Base-by-base conservation (phyloP, 768 basidiomycete species). In the Tulasnella sp. region DNA sequence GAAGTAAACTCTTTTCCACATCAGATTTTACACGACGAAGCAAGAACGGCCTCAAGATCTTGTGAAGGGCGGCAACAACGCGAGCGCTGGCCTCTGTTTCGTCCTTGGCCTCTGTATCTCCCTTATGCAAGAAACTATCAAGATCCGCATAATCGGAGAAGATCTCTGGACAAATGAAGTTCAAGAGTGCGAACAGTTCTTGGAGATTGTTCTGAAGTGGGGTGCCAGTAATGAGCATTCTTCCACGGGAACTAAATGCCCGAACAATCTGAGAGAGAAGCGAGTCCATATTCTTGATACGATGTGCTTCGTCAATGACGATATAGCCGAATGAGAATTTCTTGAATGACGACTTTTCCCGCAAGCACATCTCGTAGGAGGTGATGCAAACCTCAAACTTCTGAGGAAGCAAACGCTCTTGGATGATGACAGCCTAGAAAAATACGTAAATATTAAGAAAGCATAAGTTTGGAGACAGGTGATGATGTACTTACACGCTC, bases 241-340 rank as follows among this genome's bases (percentile, higher is more conserved):
- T 73, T 0, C 90, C 92, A 27, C 92, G 77, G 37, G 84, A 86
- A 59, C 77, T 75, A 67, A 96, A 98, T 2, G 83, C 71, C 43
- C 93, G 78, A 42, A 98, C 89, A 60, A 99, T 96, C 66, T 95
- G 89, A 13, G 82, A 81, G 13, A 99, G 75, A 60, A 98, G 83
- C 10, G 89, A 93, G 64, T 96, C 89, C 58, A 93, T 91, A 63
- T 98, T 98, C 71, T 98, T 98, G 75, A 99, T 99, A 20, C 95
- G 83, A 62, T 99, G 93, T 0, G 93, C 93, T 67, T 99, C 93
- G 67, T 99, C 93, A 61, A 99, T 98, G 57, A 85, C 78, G 65
- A 96, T 96, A 67, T 98, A 98, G 65, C 93, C 88, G 70, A 96
- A 98, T 0, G 83, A 83, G 64, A 96, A 88, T 65, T 93, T 93